Evolutionary conservation across 306 rosid species (phyloP).

Genomic region (Lathyrus sativus): DNA sequence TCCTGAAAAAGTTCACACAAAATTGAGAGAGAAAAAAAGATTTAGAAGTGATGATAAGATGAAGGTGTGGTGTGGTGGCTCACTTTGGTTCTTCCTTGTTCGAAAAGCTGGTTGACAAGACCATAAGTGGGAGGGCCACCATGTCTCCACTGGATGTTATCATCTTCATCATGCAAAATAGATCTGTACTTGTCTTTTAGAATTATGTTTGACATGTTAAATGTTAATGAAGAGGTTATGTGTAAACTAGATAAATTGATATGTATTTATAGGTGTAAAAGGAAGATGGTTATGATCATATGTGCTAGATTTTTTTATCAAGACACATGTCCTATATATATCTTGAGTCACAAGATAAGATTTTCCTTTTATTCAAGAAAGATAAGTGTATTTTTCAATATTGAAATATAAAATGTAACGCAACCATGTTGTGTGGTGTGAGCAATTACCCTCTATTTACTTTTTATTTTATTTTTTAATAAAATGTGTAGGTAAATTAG

Average conservation of each 20-base stretch:
- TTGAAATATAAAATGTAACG: not conserved
- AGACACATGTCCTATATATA: constrained; percentile 14
- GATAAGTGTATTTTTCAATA: not conserved
- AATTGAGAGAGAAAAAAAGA: not conserved
- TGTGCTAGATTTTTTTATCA: not conserved
- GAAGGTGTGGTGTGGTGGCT: not conserved
- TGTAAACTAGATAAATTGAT: not conserved
- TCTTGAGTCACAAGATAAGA: not conserved
- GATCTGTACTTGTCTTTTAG: constrained; percentile 61
- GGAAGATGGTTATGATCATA: not conserved
- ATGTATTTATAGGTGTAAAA: not conserved
- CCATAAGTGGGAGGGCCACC: constrained; percentile 71
- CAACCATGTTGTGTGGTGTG: no score
- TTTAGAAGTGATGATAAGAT: not conserved
- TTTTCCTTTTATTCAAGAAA: not conserved
- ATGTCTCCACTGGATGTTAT: constrained; percentile 57
- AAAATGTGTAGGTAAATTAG: no score
- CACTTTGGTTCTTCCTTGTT: constrained; percentile 71
- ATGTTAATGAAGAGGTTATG: not conserved
- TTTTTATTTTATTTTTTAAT: no score
- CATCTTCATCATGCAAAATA: constrained; percentile 51
- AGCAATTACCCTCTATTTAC: no score
- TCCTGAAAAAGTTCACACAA: constrained; percentile 39
- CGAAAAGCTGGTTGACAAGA: constrained; percentile 59
- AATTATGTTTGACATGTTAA: constrained; percentile 36